Base-by-base conservation (phyloP, 176 grass and related monocot species). In the Dendrocalamus sinicus region DNA sequence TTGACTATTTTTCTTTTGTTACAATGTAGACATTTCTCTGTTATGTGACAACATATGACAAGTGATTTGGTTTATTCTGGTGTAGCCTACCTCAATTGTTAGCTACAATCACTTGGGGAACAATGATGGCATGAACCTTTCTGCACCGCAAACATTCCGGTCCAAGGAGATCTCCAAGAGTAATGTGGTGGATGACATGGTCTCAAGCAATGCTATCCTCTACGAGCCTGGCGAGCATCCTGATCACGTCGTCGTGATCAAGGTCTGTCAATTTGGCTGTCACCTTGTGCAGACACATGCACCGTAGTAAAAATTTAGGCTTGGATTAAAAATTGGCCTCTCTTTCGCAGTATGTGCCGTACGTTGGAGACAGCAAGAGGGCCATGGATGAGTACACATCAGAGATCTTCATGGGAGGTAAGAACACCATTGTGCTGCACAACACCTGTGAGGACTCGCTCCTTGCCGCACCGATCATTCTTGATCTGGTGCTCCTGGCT, bases 151-250 rank as follows among this genome's bases (percentile, higher is more conserved):
- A 83, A 98, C 96, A 50, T 98, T 98, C 73, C 79, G 93, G 62
- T 98, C 96, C 37, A 98, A 98, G 83, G 96, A 98, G 90, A 98
- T 98, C 78, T 98, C 96, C 35, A 98, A 98, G 81, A 98, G 96
- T 43, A 98, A 95, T 47, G 96, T 98, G 24, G 96, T 98, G 9
- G 96, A 98, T 84, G 96, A 98, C 79, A 98, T 98, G 93, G 96
- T 98, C 46, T 92, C 96, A 12, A 98, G 96, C 84, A 98, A 98
- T 40, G 93, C 85, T 48, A 95, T 98, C 75, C 86, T 98, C 60
- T 98, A 91, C 15, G 93, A 95, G 90, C 91, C 93, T 0, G 96
- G 96, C 71, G 96, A 98, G 59, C 96, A 98, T 62, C 96, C 96
- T 9, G 91, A 98, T 20, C 96, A 98, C 50, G 93, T 98, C 35